Conservation (phyloP, 331 rosid genomes). For the Erythrophleum ivorense region DNA sequence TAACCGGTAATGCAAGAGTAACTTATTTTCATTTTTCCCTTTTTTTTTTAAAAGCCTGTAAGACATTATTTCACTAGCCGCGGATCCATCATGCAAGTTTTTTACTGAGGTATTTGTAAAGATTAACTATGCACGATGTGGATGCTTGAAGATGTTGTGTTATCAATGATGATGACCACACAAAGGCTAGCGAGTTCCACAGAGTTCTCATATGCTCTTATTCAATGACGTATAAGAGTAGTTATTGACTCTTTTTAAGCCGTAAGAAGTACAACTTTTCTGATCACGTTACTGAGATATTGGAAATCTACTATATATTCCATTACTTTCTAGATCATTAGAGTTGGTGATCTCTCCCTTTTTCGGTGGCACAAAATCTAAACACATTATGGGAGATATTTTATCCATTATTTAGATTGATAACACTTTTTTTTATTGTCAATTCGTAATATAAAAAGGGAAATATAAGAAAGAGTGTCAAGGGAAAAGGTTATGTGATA, state of each 20-base stretch:
- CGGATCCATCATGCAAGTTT: too few relatives aligned
- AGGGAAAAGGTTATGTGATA: not conserved
- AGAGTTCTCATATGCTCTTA: not conserved
- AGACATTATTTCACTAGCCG: too few relatives aligned
- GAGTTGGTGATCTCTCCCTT: not conserved
- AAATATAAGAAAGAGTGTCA: not conserved
- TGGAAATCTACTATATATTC: not conserved
- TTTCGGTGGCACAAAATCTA: too few relatives aligned
- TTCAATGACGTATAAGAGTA: not conserved
- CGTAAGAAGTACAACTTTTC: not conserved
- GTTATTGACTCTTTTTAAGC: constrained; percentile 2
- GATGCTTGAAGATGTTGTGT: not conserved
- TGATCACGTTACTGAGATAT: not conserved
- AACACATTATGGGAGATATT: too few relatives aligned
- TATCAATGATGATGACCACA: not conserved
- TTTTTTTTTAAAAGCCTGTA: too few relatives aligned
- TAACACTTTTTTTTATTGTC: not conserved
- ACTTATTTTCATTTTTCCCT: too few relatives aligned
- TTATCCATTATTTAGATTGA: not conserved
- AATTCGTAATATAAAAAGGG: not conserved
- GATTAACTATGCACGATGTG: not conserved
- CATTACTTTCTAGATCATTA: not conserved
- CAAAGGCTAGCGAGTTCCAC: not conserved
- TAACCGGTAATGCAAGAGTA: too few relatives aligned
- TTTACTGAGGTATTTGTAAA: too few relatives aligned